Base-by-base conservation (phyloP, 164 flowering plant species). In the Dillenia suffruticosa region DNA sequence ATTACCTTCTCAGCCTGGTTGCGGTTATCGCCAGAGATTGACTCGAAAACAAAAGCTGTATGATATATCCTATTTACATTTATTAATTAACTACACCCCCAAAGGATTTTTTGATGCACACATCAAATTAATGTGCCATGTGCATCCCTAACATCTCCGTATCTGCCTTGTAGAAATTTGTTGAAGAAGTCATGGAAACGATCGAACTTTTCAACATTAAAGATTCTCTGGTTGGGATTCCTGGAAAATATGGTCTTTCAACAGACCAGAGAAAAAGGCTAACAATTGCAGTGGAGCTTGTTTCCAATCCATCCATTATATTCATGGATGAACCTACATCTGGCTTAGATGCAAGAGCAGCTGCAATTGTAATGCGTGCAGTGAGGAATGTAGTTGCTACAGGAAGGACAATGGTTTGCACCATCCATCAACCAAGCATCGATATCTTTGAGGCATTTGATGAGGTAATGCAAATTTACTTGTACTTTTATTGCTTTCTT, bases 311-410 rank as follows among this genome's bases (percentile, higher is more conserved):
- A 44, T 79, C 85, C 2, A 79, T 81, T 17, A 77, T 81, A 9
- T 79, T 79, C 63, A 74, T 81, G 79, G 85, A 81, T 68, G 85
- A 79, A 59, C 85, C 82, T n/a, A 74, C 85, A 5, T 76, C 82
- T 14, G 82, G 82, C 32, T 70, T 81, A 64, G 85, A 81, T 72
- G 85, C 82, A 26, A 73, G 85, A 72, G 79, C 85, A 54, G 85
- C 85, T 58, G 81, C 85, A 59, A 72, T 81, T 62, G 85, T 81
- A 49, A 77, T 79, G 85, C 77, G 85, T 51, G 81, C 79, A 22
- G 82, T 81, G 63, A 79, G 70, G 63, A 79, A 81, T 71, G 76
- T 79, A 12, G 85, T 79, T 49, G 63, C 60, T 47, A 81, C 85
- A 12, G 81, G 82, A 56, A 77, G 85, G 63, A 81, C 85, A 47